phyloP scores from a whole-genome alignment of 345 rosid species.

The Pistacia atlantica region DNA sequence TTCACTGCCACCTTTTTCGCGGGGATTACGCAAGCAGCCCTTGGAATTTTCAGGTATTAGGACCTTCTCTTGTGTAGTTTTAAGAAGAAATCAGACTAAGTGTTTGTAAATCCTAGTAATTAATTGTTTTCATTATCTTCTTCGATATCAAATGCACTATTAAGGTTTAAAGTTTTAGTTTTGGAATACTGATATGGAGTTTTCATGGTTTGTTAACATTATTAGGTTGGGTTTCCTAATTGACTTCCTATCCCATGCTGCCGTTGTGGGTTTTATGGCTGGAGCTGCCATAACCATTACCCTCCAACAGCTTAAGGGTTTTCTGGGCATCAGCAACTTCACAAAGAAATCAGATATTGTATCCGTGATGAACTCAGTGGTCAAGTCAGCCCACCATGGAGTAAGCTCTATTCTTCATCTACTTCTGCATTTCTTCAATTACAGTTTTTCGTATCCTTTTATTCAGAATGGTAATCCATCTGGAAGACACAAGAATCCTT shows the following conservation, averaged over 20 bases:
- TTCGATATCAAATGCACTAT: neutral
- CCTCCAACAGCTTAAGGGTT: slow-evolving; percentile 95
- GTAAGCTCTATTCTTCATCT: slow-evolving; percentile 42
- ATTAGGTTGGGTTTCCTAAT: slow-evolving; percentile 90
- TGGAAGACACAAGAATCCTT: neutral
- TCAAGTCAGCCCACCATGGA: slow-evolving; percentile 64
- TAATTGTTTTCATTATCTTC: neutral
- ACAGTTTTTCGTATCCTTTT: neutral
- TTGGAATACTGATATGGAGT: too few species aligned
- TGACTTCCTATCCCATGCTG: slow-evolving; percentile 94
- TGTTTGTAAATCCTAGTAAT: neutral
- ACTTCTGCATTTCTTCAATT: neutral
- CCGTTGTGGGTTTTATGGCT: slow-evolving; percentile 93
- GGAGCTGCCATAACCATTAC: slow-evolving; percentile 94
- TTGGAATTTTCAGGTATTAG: slow-evolving; percentile 40
- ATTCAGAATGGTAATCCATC: too few species aligned
- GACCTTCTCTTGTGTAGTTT: neutral
- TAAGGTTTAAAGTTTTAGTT: neutral
- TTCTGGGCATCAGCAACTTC: slow-evolving; percentile 73
- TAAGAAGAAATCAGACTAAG: neutral
- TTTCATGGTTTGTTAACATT: slow-evolving; percentile 5
- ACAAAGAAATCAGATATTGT: slow-evolving; percentile 75
- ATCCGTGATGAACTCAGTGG: slow-evolving; percentile 73
- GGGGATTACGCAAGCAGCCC: slow-evolving; percentile 80
- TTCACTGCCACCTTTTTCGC: slow-evolving; percentile 96